Evolutionary conservation across 768 basidiomycete genomes (phyloP).

Genomic region (Flagelloscypha sp.): DNA sequence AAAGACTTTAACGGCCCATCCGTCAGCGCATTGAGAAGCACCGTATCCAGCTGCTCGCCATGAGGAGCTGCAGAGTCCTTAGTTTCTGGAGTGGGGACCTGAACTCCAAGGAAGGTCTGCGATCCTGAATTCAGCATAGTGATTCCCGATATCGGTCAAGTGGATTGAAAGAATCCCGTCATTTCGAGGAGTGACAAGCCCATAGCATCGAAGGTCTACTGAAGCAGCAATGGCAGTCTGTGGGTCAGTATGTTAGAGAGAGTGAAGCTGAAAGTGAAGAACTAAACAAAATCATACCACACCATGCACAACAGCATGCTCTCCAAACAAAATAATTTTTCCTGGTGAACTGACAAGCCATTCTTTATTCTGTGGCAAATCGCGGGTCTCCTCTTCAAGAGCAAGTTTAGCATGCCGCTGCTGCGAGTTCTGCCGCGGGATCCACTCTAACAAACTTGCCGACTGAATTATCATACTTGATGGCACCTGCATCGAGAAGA

Average conservation of each 20-base stretch:
- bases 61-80: too few relatives aligned
- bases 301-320: constrained; percentile 97
- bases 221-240: constrained; percentile 93
- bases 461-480: constrained; percentile 48
- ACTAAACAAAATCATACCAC: constrained; percentile 52
- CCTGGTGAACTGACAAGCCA: constrained; percentile 95
- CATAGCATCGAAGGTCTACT: constrained; percentile 93
- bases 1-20: constrained; percentile 30
- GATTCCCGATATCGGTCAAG: constrained; percentile 71
- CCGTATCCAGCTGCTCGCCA: constrained; percentile 62
- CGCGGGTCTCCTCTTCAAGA: constrained; percentile 14
- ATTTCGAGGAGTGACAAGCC: constrained; percentile 64
- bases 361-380: constrained; percentile 37
- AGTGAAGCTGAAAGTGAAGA: constrained; percentile 7
- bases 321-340: constrained; percentile 96
- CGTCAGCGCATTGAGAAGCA: constrained; percentile 65
- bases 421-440: constrained; percentile 24
- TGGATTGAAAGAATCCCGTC: constrained; percentile 69
- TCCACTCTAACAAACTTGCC: constrained; percentile 39
- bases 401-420: constrained; percentile 47
- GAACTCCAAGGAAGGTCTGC: constrained; percentile 73
- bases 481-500: constrained; percentile 85
- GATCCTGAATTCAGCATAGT: constrained; percentile 76
- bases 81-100: constrained; percentile 43
- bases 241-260: not conserved